Conservation (phyloP, 2,329 filamentous ascomycete genomes). For the Cercospora sp. region DNA sequence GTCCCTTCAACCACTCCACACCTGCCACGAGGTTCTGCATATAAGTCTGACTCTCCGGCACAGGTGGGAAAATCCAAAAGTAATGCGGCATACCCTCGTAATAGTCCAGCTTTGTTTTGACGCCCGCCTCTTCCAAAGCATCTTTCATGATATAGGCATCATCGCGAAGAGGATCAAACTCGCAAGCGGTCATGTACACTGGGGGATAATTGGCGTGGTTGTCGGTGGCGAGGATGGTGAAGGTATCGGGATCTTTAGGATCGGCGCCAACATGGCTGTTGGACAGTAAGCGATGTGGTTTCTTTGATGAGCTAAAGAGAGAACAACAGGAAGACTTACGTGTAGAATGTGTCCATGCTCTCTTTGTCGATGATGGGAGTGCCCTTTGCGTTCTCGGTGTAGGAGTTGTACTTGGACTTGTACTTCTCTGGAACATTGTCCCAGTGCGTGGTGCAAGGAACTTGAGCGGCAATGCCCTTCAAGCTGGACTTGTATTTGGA, state of each 20-base stretch:
- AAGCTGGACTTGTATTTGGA: conserved; percentile 32
- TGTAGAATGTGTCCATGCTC: conserved; percentile 30
- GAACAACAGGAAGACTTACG: conserved; percentile 1
- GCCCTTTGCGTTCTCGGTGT: conserved; percentile 26
- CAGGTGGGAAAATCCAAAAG: conserved; percentile 37
- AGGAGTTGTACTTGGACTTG: conserved; percentile 26
- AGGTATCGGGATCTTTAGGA: conserved; percentile 26
- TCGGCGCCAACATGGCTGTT: conserved; percentile 23
- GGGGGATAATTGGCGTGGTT: conserved; percentile 42
- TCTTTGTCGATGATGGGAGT: conserved; percentile 29
- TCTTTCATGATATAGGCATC: conserved; percentile 55
- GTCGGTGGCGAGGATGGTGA: conserved; percentile 26
- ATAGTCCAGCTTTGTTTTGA: conserved; percentile 16
- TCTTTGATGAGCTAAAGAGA: not conserved
- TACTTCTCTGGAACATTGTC: conserved; percentile 30
- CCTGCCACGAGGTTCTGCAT: conserved; percentile 25
- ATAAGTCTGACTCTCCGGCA: conserved; percentile 24
- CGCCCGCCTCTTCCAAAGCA: conserved; percentile 46
- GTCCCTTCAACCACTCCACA: conserved; percentile 26
- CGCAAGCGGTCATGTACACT: conserved; percentile 53
- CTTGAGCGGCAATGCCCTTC: conserved; percentile 39
- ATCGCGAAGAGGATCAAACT: conserved; percentile 54
- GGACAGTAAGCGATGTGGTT: not conserved
- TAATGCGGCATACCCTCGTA: conserved; percentile 44
- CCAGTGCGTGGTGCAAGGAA: conserved; percentile 40